Evolutionary conservation across 202 grass and related monocot species (phyloP), one percentile per base, ranked within the genome.

Genomic region (Carex arenaria): DNA sequence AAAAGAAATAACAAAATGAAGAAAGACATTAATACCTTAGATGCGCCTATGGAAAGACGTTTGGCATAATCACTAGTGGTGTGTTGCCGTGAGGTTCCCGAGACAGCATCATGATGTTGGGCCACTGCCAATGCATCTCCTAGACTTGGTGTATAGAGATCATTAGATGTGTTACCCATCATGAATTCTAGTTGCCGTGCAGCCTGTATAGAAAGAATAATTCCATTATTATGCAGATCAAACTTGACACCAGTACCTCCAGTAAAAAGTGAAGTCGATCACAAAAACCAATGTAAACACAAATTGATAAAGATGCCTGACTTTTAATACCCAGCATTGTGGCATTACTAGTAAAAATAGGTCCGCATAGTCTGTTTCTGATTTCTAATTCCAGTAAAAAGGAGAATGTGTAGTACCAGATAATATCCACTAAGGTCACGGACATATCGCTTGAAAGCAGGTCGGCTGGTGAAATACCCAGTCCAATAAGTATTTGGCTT

Each of bases 91-190:
- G 94, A 90, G 18, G 94, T 97, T 76, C 94, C 94, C 59, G 92
- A 84, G 49, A 94, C 89, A 26, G 92, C 94, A 87, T 97, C 94
- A 61, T 97, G 94, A 94, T 97, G 94, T 54, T 97, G 94, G 49
- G 87, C 90, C 34, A 97, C 88, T 65, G 88, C 94, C 89, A 97
- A 70, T 82, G 94, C 87, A 56, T 94, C 94, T 84, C 90, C 92
- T 69, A 97, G 90, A 83, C 90, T 94, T 5, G 81, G 85, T 53
- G 92, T 94, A 83, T 92, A 91, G 23, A 85, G 61, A 86, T 84
- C 90, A 62, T 80, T 64, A 18, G 57, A 86, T 72, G 28, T 84
- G 15, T 57, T 73, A 12, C 86, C 84, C 67, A 84, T 80, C 43
- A 94, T 82, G 85, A 92, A 94, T 86, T 94, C 89, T 83, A 97